Conservation (phyloP, 2,329 filamentous ascomycete genomes). For the Orbilia brochopaga region DNA sequence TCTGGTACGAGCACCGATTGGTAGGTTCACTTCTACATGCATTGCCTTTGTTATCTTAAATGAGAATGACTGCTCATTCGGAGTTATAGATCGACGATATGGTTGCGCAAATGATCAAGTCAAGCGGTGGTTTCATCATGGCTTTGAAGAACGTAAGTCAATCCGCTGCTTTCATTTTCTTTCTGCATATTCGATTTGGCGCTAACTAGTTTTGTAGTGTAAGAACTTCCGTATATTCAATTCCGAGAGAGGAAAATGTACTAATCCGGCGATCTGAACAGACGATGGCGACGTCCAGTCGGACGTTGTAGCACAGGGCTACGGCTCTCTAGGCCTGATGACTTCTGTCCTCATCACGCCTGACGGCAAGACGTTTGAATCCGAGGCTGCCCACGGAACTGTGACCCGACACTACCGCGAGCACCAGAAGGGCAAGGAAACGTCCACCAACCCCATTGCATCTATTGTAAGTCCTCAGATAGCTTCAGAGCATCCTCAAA, state of each 20-base stretch:
- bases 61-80: neutral
- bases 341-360: conserved; percentile 96
- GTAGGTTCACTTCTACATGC: conserved; percentile 28
- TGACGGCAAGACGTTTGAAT: conserved; percentile 95
- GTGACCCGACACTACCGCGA: conserved; percentile 98
- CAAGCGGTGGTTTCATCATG: conserved; percentile 92
- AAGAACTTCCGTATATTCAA: neutral
- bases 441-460: conserved; percentile 97
- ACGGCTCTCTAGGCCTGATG: conserved; percentile 97
- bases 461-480: too few relatives aligned
- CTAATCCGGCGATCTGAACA: conserved; percentile 29
- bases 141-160: conserved; percentile 84
- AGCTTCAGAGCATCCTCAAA: too few relatives aligned
- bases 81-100: conserved; percentile 85
- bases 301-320: conserved; percentile 96
- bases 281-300: conserved; percentile 97
- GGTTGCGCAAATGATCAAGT: conserved; percentile 99
- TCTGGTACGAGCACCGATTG: conserved; percentile 99
- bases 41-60: neutral
- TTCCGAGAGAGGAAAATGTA: neutral
- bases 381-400: conserved; percentile 96
- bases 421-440: conserved; percentile 97
- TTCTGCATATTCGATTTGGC: neutral
- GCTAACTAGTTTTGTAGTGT: conserved; percentile 35
- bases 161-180: conserved; percentile 52